These are phyloP conservation scores for Sugiyamaella novakii DNA, from an alignment of 1,139 yeast genomes.

Conservation along the genomic window DNA sequence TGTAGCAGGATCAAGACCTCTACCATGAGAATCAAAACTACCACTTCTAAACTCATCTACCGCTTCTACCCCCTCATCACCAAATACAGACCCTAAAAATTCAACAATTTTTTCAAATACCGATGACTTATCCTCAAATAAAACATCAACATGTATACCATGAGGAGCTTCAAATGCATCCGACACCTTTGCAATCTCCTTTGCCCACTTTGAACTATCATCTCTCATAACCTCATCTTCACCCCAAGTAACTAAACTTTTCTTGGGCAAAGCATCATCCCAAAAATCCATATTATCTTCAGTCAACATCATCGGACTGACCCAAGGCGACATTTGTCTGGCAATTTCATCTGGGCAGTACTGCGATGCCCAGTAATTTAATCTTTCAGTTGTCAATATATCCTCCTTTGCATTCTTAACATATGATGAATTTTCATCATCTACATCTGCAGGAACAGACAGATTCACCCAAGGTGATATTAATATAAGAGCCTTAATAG, in stretches of 20 bases:
- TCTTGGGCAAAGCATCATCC: slow-evolving; percentile 40
- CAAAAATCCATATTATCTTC: slow-evolving; percentile 31
- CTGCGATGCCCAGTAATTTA: slow-evolving; percentile 40
- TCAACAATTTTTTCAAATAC: slow-evolving; percentile 5
- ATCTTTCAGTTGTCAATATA: slow-evolving; percentile 20
- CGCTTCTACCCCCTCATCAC: no score
- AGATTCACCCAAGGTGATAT: slow-evolving; percentile 52
- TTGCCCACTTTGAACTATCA: slow-evolving; percentile 64
- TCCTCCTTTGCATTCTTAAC: slow-evolving; percentile 36
- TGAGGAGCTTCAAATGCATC: slow-evolving; percentile 23
- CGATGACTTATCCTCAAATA: slow-evolving; percentile 20
- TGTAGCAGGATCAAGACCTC: no score
- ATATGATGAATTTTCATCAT: slow-evolving; percentile 35
- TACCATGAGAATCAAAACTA: no score
- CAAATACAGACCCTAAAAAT: not conserved
- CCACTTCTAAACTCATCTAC: no score
- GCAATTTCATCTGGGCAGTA: slow-evolving; percentile 36
- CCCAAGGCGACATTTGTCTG: slow-evolving; percentile 13
- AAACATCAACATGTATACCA: slow-evolving; percentile 25
- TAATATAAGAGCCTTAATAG: slow-evolving; percentile 41
- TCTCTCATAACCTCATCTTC: slow-evolving; percentile 73
- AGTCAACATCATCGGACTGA: slow-evolving; percentile 15
- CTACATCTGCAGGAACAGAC: slow-evolving; percentile 9
- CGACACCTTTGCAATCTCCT: slow-evolving; percentile 21
- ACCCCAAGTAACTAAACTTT: slow-evolving; percentile 44